phyloP scores from a whole-genome alignment of 164 flowering plant species.

The Vitis labrusca region DNA sequence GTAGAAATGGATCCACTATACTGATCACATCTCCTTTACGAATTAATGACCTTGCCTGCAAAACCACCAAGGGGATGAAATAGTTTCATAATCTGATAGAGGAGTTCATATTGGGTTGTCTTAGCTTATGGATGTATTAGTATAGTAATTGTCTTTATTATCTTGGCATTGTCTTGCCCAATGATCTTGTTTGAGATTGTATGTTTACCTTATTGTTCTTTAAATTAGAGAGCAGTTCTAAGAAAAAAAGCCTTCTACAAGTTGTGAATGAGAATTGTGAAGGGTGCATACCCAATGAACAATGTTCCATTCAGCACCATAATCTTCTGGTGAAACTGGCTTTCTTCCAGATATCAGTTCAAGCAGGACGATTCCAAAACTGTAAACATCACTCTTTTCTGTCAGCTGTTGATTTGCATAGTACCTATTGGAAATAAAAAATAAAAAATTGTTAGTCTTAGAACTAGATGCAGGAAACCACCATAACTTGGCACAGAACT shows the following conservation, averaged over 20 bases:
- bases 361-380: constrained; percentile 90
- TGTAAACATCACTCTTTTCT: constrained; percentile 89
- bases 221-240: too few relatives aligned
- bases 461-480: constrained; percentile 1
- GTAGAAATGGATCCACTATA: constrained; percentile 63
- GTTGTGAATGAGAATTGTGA: too few relatives aligned
- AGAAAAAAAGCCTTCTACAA: too few relatives aligned
- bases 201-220: too few relatives aligned
- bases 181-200: too few relatives aligned
- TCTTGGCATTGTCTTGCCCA: too few relatives aligned
- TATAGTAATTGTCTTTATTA: too few relatives aligned
- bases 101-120: too few relatives aligned
- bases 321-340: constrained; percentile 76
- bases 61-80: not conserved
- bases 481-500: not conserved
- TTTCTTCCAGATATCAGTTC: constrained; percentile 89
- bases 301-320: constrained; percentile 84
- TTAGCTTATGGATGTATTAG: too few relatives aligned
- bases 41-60: constrained; percentile 78
- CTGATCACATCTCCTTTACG: constrained; percentile 76
- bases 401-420: constrained; percentile 85
- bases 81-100: too few relatives aligned
- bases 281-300: constrained; percentile 80
- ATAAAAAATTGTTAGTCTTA: constrained; percentile 2
- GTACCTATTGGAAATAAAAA: constrained; percentile 49